A percentile compares a stretch with the other conserved stretches of the same genome.
phyloP scores from a whole-genome alignment of 2,329 filamentous ascomycete species.

The Pestalotiopsis sp. region DNA sequence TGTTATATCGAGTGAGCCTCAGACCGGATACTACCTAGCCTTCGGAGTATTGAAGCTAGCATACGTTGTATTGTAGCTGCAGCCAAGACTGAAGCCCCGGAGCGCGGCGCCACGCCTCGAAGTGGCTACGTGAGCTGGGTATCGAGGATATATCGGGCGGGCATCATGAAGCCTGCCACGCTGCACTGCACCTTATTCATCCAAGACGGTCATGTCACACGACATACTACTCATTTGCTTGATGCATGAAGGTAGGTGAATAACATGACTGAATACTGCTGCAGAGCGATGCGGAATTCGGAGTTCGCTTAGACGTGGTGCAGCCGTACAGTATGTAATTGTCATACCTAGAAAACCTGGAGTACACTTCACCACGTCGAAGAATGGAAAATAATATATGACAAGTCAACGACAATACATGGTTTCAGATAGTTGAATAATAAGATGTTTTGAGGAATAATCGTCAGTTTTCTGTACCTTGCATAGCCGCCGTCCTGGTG shows the following conservation, averaged over 20 bases:
- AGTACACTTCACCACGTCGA: background rate
- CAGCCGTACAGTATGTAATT: background rate
- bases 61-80: background rate
- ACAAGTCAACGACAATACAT: background rate
- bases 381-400: background rate
- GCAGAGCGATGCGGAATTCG: background rate
- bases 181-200: background rate
- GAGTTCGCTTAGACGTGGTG: constrained; percentile 2
- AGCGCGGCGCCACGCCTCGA: background rate
- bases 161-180: background rate
- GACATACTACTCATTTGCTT: background rate
- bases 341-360: background rate
- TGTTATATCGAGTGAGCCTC: background rate
- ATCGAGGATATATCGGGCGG: background rate
- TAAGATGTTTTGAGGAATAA: background rate
- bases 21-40: background rate
- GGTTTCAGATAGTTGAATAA: background rate
- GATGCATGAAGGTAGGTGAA: background rate
- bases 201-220: background rate
- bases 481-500: background rate
- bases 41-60: background rate
- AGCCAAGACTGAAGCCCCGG: constrained; percentile 2
- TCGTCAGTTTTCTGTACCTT: background rate
- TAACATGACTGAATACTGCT: background rate
- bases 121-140: background rate